Evolutionary conservation across 2,329 filamentous ascomycete genomes (phyloP), one percentile per base, ranked within the genome.

Genomic region (Trichoderma afroharzianum): DNA sequence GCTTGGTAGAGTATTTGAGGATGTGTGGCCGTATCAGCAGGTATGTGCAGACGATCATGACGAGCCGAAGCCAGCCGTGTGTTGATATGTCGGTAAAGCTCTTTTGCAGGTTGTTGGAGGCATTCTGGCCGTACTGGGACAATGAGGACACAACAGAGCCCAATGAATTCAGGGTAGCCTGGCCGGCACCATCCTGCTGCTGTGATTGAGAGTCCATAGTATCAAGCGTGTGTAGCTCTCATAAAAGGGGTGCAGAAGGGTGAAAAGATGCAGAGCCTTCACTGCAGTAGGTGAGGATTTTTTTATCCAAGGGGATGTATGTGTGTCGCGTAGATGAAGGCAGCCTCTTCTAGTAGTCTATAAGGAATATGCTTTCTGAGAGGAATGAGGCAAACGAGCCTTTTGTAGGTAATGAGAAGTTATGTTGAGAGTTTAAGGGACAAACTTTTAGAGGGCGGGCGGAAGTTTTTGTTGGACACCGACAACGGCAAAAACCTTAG

Each of bases 21-120:
- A 95, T 80, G 79, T 93, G 94, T 0, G 93, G 93, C 1, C 93
- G 90, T 28, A 94, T 77, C 67, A 96, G 86, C 74, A 90, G 79
- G 83, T 95, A 97, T 70, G 88, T 90, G 76, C 93, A 88, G 24
- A 94, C 87, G 73, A 94, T 87, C 75, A 90, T 86, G 75, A 93
- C 81, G 71, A 96, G 85, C 62, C 93, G 92, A 76, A 96, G 86
- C 84, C 86, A 90, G 55, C 86, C 82, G 75, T 88, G 81, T 12
- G 80, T 76, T 1, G 84, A 83, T 84, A 90, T 85, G 73, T 81
- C 82, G 73, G 81, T 80, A 74, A 91, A 84, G 28, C 85, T 83
- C 36, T 81, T 77, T 68, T 80, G 77, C 21, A 89, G 68, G 78
- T 90, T 90, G 80, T 81, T 85, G 69, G 79, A 76, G 24, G 80